phyloP scores from a whole-genome alignment of 73 alveolate genomes.

The Effrenium voratum region DNA sequence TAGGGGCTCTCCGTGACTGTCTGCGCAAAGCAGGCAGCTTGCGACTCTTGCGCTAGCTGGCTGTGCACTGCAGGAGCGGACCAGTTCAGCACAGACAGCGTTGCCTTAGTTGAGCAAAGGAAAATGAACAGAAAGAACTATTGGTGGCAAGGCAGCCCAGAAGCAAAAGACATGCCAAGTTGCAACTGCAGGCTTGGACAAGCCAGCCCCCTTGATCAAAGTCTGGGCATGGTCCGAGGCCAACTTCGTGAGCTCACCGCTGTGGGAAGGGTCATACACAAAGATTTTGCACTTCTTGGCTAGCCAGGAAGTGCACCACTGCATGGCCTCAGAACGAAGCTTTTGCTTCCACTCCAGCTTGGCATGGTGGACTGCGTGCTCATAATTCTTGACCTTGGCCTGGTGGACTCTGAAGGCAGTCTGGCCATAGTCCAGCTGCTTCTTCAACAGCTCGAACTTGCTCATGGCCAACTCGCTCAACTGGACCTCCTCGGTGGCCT shows the following conservation, averaged over 20 bases:
- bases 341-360: conserved; percentile 38
- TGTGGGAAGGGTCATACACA: neutral
- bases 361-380: neutral
- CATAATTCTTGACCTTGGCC: neutral
- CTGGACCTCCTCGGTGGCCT: neutral
- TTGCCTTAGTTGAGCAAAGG: neutral
- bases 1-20: neutral
- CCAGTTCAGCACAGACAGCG: conserved; percentile 1
- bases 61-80: conserved; percentile 15
- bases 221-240: too few species aligned
- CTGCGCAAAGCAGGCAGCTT: neutral
- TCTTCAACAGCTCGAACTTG: neutral
- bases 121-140: neutral
- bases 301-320: neutral
- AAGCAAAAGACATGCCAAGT: neutral
- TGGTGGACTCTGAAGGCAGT: neutral
- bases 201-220: too few species aligned
- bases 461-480: neutral
- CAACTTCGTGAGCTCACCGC: too few species aligned
- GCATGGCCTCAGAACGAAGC: neutral
- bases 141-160: neutral
- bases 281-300: neutral
- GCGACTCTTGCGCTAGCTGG: neutral
- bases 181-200: too few species aligned
- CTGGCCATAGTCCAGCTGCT: conserved; percentile 19